These are phyloP conservation scores for Camellia lanceoleosa DNA, from an alignment of 148 eudicot species.

Conservation along the genomic window DNA sequence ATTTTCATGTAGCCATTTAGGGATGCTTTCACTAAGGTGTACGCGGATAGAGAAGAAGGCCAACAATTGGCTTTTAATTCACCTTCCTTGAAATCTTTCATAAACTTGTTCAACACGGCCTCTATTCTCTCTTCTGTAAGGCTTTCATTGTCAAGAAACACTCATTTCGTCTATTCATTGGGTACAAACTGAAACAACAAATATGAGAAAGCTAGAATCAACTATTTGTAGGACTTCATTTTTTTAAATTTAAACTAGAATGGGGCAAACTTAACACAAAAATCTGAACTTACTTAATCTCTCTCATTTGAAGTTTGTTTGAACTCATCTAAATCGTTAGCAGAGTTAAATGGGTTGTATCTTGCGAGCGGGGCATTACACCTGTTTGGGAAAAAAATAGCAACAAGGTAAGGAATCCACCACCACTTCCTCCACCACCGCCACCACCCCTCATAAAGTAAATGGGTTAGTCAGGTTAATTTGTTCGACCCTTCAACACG, in stretches of 20 bases:
- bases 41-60: conserved; percentile 17
- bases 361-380: conserved; percentile 36
- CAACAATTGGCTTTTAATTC: conserved; percentile 18
- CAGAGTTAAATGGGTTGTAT: conserved; percentile 54
- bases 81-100: conserved; percentile 29
- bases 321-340: conserved; percentile 23
- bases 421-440: too few relatives aligned
- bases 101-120: conserved; percentile 31
- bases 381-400: too few relatives aligned
- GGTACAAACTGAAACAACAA: conserved; percentile 14
- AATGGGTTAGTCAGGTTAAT: too few relatives aligned
- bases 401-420: too few relatives aligned
- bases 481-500: too few relatives aligned
- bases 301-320: too few relatives aligned
- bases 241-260: too few relatives aligned
- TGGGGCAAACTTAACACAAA: too few relatives aligned
- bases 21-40: conserved; percentile 29
- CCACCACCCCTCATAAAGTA: too few relatives aligned
- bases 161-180: conserved; percentile 27
- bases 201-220: not conserved
- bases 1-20: conserved; percentile 33
- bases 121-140: conserved; percentile 50
- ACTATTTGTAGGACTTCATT: too few relatives aligned
- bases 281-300: too few relatives aligned
- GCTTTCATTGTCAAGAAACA: conserved; percentile 28